Percentiles rank a stretch among this genome's conserved stretches.
These are phyloP conservation scores for Kockiozyma suomiensis DNA, from an alignment of 805 yeast species.

Conservation along the genomic window DNA sequence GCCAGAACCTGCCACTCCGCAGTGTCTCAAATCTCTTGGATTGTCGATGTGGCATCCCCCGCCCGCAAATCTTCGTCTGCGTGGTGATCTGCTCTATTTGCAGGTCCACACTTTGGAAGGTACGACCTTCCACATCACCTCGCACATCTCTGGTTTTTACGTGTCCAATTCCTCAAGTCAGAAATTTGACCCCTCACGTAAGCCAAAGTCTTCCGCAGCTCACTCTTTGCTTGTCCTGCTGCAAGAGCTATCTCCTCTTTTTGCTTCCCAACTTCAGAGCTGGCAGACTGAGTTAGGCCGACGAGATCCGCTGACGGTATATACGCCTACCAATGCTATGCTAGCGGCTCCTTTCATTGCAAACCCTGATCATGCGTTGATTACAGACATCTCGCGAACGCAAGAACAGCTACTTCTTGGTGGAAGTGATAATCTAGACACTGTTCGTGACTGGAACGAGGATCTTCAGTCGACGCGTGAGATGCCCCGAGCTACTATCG, in stretches of 20 bases:
- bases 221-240: slow-evolving; percentile 65
- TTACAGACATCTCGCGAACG: slow-evolving; percentile 62
- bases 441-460: slow-evolving; percentile 81
- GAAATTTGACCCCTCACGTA: slow-evolving; percentile 67
- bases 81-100: slow-evolving; percentile 82
- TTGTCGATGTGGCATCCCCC: slow-evolving; percentile 89
- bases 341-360: slow-evolving; percentile 78
- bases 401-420: slow-evolving; percentile 58
- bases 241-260: slow-evolving; percentile 64
- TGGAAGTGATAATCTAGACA: slow-evolving; percentile 63
- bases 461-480: slow-evolving; percentile 85
- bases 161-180: slow-evolving; percentile 68
- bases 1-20: slow-evolving; percentile 18
- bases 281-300: slow-evolving; percentile 50
- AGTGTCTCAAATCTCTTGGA: slow-evolving; percentile 57
- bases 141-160: slow-evolving; percentile 76
- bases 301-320: slow-evolving; percentile 42
- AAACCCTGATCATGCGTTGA: slow-evolving; percentile 39
- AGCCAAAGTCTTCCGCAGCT: slow-evolving; percentile 12
- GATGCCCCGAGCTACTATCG: slow-evolving; percentile 56
- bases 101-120: slow-evolving; percentile 77
- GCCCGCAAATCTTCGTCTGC: slow-evolving; percentile 58
- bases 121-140: slow-evolving; percentile 75
- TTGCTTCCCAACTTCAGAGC: slow-evolving; percentile 53
- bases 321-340: slow-evolving; percentile 62